Evolutionary conservation across 108 stramenopile species (phyloP).

Genomic region (Chaetoceros muelleri): DNA sequence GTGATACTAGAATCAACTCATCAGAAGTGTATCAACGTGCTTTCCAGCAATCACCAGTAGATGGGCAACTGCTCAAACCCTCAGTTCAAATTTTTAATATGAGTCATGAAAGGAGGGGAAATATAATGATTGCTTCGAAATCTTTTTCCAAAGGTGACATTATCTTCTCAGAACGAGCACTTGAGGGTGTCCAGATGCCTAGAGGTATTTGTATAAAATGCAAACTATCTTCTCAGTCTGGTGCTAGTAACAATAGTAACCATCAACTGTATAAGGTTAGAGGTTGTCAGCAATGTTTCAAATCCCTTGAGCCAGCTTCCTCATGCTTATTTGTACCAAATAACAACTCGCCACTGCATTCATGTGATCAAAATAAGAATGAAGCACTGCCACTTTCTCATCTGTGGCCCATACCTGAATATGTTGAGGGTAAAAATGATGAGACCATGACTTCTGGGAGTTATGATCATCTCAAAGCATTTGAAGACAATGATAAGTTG

Average conservation of each 20-base stretch:
- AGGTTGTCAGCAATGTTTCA: conserved; percentile 46
- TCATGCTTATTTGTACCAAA: neutral
- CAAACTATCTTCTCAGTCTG: neutral
- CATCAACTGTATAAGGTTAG: conserved; percentile 7
- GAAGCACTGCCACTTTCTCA: conserved; percentile 17
- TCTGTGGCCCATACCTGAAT: conserved; percentile 32
- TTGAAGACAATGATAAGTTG: too few species aligned
- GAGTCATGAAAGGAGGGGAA: neutral
- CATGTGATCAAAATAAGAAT: neutral
- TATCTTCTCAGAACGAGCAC: neutral
- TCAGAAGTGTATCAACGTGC: too few species aligned
- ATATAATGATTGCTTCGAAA: neutral
- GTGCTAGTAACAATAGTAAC: neutral
- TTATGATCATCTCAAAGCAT: neutral
- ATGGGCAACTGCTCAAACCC: neutral
- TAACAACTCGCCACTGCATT: neutral
- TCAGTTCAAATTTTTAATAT: neutral
- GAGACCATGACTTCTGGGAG: neutral
- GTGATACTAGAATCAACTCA: too few species aligned
- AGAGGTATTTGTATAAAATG: too few species aligned
- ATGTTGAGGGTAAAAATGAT: neutral
- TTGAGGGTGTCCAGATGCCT: neutral
- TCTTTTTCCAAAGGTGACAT: neutral
- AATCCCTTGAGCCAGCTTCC: conserved; percentile 31
- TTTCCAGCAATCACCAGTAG: too few species aligned